phyloP scores from a whole-genome alignment of 768 basidiomycete genomes.

The Pleurotus giganteus region DNA sequence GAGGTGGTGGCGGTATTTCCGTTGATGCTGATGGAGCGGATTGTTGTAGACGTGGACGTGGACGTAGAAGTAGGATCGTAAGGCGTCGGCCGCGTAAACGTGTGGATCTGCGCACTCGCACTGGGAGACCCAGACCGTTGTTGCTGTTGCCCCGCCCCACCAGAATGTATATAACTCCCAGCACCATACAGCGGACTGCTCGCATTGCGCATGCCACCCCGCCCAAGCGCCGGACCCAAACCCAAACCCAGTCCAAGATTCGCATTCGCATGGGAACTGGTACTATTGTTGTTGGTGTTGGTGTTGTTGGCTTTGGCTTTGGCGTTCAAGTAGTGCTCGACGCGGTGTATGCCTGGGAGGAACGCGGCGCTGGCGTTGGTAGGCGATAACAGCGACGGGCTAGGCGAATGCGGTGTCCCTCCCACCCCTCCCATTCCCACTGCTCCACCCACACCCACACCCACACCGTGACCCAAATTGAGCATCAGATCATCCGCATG shows the following conservation, averaged over 20 bases:
- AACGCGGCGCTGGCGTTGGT: conserved; percentile 85
- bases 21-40: conserved; percentile 24
- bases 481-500: conserved; percentile 46
- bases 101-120: conserved; percentile 34
- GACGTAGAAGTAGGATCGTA: conserved; percentile 44
- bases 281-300: neutral
- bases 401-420: conserved; percentile 12
- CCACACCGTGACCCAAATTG: conserved; percentile 45
- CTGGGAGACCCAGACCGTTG: conserved; percentile 28
- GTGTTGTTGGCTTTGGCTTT: conserved; percentile 27
- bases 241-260: conserved; percentile 3
- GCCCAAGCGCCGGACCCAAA: conserved; percentile 15
- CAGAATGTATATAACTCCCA: conserved; percentile 28
- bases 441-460: conserved; percentile 39
- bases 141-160: conserved; percentile 21
- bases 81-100: conserved; percentile 39
- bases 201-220: conserved; percentile 29
- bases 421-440: no score
- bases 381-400: conserved; percentile 34
- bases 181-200: conserved; percentile 30
- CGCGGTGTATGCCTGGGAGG: conserved; percentile 68
- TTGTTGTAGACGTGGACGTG: no score
- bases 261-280: neutral
- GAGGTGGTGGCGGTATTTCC: conserved; percentile 6
- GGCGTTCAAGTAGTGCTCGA: conserved; percentile 57